Evolutionary conservation across 768 basidiomycete species (phyloP), one percentile per base, ranked within the genome.

Genomic region (Naematelia aurantialba): DNA sequence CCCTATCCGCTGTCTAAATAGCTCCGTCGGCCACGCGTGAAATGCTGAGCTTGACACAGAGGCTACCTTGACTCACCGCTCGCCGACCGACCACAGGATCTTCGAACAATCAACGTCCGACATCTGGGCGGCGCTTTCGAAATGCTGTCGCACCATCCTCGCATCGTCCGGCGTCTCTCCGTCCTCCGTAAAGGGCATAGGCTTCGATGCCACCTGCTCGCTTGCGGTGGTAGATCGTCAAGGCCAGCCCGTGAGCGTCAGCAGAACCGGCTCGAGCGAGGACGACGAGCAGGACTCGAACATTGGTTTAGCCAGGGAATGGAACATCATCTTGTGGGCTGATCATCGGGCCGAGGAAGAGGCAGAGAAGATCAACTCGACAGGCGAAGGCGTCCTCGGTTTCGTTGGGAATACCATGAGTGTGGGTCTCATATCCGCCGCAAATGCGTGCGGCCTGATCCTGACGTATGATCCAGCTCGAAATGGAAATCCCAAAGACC

Each of bases 401-500:
- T 98, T 93, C 78, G 92, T 98, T 48, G 96, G 96, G 10, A 92
- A 92, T 46, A 89, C 85, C 34, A 97, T 99, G 87, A 92, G 91
- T 73, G 92, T 75, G 58, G 60, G 75, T 73, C 1, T 44, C 12
- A 21, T 12, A 45, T 53, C 54, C 50, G 50, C 25, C 26, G 59
- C 45, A 8, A 11, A 12, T 54, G 42, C 3, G 31, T n/a, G 29
- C 11, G 24, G 8, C 27, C 46, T 47, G 42, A 60, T 31, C n/a
- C 17, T 21, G 24, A 3, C 52, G 25, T n/a, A 51, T n/a, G 21
- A 17, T 51, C n/a, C 51, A 96, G 89, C 83, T 97, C 45, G 93
- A 98, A 78, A 98, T 98, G 96, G 94, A 97, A 78, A 85, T 97
- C 45, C 94, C 94, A 0, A 98, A 98, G 77, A 87, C 93, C 27